Base-by-base conservation (phyloP, 306 rosid species). In the Macrotyloma uniflorum region DNA sequence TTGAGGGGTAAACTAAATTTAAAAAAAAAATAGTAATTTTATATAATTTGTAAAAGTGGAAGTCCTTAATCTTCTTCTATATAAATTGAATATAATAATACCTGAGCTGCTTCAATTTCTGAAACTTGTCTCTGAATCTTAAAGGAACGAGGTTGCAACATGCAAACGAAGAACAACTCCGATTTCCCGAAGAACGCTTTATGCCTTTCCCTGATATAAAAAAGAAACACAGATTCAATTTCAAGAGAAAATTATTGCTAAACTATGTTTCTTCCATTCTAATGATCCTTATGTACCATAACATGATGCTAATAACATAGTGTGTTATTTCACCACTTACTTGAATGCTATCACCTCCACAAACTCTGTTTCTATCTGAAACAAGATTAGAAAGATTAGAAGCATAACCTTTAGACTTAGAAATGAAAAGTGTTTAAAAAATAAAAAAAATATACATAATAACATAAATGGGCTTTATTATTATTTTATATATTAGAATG, bases 81-180 rank as follows among this genome's bases (percentile, higher is more conserved):
- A 33, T 24, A 12, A 28, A 26, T 28, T 22, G 13, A 45, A 33
- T 57, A 13, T 3, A 26, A 2, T 26, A 2, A 35, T 81, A 90
- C 97, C 97, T 90, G 83, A 51, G 97, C 96, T 18, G 88, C 97
- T 5, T 75, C 97, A 72, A 94, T 92, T 83, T 94, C 98, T 15
- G 80, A 68, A 50, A 45, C 42, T 72, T 94, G 98, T 36, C 53
- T 79, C 83, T 90, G 64, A 66, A 94, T 90, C 79, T 85, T 80
- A 30, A 70, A 85, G 72, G 96, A 88, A 13, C 3, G 76, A 5
- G 98, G 97, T 70, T 53, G 82, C 64, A 94, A 80, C 92, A 92
- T 78, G 86, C 97, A 92, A 23, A 89, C 71, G 13, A 95, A 90
- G 46, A 92, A 84, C 79, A 95, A 59, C 40, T 92, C 95, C 2